Evolutionary conservation across 257 asterid genomes (phyloP), one percentile per base, ranked within the genome.

Genomic region (Salvia rosmarinus): DNA sequence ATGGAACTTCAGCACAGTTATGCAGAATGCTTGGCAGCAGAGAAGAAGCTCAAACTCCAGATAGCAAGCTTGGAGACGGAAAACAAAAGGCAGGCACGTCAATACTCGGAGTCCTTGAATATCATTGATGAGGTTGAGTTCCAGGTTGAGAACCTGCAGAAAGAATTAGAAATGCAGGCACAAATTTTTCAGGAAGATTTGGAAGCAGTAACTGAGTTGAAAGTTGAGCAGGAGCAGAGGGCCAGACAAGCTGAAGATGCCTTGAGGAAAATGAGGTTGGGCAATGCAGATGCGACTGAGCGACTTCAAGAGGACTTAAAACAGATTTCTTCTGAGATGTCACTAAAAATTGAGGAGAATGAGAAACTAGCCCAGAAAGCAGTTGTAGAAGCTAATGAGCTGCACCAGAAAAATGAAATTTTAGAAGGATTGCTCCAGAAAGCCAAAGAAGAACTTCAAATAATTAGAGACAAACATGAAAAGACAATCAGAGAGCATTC

Each of bases 191-290:
- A 85, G 71, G 88, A 84, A 61, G 85, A 89, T 46, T 72, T 89
- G 68, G 80, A 83, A 80, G 84, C 73, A 70, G 78, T 81, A 16
- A 80, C 80, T 62, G 75, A 77, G 67, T 87, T 78, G 44, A 90
- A 81, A 79, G 78, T 75, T 47, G 83, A 80, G 77, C 90, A 78
- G 87, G 98, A 90, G 80, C 86, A 85, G 67, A 87, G 95, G 85
- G 96, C 96, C 65, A 75, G 77, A 63, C 68, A 69, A 82, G 95
- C 96, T 70, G 97, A 90, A 82, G 97, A 91, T 57, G 90, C 89
- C 58, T 63, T 90, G 65, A 80, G 86, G 78, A 87, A 85, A 78
- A 76, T 82, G 62, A 82, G 83, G 73, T 54, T 70, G 83, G 80
- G 73, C 80, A 84, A 81, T 62, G 82, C 87, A 65, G 77, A 81